A percentile compares a stretch with the other conserved stretches of the same genome.
Conservation (phyloP, 495 filamentous ascomycete species). For the Aspergillus baeticus region DNA sequence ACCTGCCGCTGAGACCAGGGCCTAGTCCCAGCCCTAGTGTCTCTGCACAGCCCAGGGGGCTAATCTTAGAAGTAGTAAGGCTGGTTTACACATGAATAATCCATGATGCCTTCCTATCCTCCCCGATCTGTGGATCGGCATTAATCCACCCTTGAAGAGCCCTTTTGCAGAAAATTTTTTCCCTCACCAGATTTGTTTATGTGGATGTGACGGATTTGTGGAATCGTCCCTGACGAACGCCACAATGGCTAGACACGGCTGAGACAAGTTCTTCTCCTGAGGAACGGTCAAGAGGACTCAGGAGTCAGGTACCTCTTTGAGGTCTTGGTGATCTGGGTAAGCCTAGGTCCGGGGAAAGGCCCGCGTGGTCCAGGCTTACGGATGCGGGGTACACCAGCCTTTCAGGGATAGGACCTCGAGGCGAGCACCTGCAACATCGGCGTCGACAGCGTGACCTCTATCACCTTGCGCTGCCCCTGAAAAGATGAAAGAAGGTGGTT, state of each 20-base stretch:
- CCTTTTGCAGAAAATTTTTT: not conserved
- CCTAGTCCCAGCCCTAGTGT: constrained; percentile 7
- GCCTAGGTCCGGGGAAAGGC: constrained; percentile 21
- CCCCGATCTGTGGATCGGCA: constrained; percentile 22
- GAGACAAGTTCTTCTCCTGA: no score
- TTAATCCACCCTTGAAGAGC: not conserved
- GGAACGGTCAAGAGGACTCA: not conserved
- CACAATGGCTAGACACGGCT: not conserved
- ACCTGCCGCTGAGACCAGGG: constrained; percentile 8
- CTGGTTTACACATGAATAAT: constrained; percentile 10
- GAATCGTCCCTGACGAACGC: no score
- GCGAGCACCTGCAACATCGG: not conserved
- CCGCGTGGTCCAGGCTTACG: constrained; percentile 25
- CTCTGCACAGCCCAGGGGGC: constrained; percentile 10
- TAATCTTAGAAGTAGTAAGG: constrained; percentile 3
- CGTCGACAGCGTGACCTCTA: no score
- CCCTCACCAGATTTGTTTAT: not conserved
- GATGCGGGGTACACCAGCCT: constrained; percentile 24
- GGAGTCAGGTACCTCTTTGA: not conserved
- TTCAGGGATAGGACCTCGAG: not conserved
- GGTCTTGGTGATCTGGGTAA: not conserved
- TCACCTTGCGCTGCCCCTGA: not conserved
- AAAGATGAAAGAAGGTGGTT: not conserved
- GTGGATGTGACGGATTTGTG: not conserved
- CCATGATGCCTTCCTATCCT: constrained; percentile 16